These are phyloP conservation scores for Setaria viridis DNA, from an alignment of 202 grass and related monocot species.

Conservation along the genomic window DNA sequence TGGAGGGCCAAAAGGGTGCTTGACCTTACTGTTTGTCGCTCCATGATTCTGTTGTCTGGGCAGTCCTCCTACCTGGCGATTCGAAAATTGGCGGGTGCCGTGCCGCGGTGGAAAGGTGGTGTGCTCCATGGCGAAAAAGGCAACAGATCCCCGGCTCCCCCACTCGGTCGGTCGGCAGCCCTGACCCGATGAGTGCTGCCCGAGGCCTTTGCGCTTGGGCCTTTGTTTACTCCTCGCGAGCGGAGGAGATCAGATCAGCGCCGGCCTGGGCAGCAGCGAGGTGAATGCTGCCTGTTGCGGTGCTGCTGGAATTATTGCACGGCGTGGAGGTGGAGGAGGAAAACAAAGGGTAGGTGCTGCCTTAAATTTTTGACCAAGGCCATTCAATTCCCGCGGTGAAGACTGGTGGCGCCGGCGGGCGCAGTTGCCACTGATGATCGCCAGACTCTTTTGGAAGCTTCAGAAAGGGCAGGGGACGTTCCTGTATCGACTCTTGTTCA, in stretches of 20 bases:
- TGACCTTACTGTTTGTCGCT: no score
- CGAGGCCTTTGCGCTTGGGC: not conserved
- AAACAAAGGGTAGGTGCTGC: not conserved
- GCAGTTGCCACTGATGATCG: not conserved
- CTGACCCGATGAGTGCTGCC: not conserved
- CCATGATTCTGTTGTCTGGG: not conserved
- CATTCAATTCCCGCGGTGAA: constrained; percentile 42
- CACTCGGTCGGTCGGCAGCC: not conserved
- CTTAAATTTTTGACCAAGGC: constrained; percentile 18
- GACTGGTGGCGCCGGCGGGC: not conserved
- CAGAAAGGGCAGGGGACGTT: not conserved
- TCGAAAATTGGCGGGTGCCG: not conserved
- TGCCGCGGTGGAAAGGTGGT: constrained; percentile 19
- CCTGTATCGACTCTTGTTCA: no score
- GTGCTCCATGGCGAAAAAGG: constrained; percentile 10
- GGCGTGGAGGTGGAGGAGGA: not conserved
- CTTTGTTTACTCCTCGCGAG: not conserved
- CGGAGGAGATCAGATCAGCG: not conserved
- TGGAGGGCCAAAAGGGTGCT: not conserved
- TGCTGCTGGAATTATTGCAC: not conserved
- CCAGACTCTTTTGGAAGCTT: constrained; percentile 22
- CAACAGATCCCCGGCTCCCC: not conserved
- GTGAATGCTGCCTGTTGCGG: constrained; percentile 10
- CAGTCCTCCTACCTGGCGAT: not conserved
- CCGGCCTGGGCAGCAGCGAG: not conserved